Base-by-base conservation (phyloP, 371 early-diverging fungal genomes). In the Fennellomyces sp. region DNA sequence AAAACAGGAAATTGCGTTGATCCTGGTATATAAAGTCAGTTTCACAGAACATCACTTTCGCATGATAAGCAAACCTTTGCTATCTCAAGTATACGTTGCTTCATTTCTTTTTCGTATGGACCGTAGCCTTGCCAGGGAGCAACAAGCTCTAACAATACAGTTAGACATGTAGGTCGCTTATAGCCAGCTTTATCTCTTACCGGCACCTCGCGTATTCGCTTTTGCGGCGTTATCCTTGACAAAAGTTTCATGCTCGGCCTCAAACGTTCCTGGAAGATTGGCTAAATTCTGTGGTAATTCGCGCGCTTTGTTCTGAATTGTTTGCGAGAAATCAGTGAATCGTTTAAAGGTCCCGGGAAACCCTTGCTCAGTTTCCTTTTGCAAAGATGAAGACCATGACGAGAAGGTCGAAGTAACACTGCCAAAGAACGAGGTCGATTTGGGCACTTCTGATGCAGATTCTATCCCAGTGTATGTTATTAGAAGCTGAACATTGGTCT, bases 1-100 rank as follows among this genome's bases (percentile, higher is more conserved):
- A 65, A 23, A 84, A 73, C 49, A 84, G 53, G 47, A 90, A 85
- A 62, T 88, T 88, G n/a, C 88, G 75, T 50, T 85, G 79, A 63
- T 90, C 88, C 85, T 89, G 19, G 15, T 28, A 35, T 58, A 27
- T n/a, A 54, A 11, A 19, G 19, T 36, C 19, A 25, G 52, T 15
- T 49, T 30, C 41, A 60, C 30, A 17, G 28, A 52, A 29, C n/a
- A 28, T 33, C 45, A 17, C 8, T 29, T 33, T 39, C n/a, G 27
- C 19, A 10, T 15, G 19, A 38, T 52, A 4, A 8, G 2, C 10
- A 2, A 74, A 83, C 88, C 76, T 73, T 78, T 31, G 90, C 80
- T 42, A 88, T 60, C 17, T 77, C 84, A 53, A 87, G 58, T 26
- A 88, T 83, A 4, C 78, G 73, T 17, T 69, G 66, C 51, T 83